Percentiles rank a stretch among this genome's conserved stretches.
Conservation (phyloP, 768 basidiomycete genomes). For the Auricularia sp. region DNA sequence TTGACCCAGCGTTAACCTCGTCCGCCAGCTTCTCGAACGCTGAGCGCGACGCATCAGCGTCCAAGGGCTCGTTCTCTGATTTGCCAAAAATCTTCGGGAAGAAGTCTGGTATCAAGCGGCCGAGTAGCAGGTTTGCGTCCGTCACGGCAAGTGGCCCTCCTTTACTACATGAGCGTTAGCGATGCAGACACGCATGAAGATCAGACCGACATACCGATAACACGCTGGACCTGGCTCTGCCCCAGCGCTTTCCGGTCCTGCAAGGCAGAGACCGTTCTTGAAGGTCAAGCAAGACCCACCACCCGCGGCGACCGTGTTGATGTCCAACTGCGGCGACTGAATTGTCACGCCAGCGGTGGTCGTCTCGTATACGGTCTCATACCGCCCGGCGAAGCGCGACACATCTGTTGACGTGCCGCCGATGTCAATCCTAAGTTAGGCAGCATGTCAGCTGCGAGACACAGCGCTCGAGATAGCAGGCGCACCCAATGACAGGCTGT, state of each 20-base stretch:
- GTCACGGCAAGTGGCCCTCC: constrained; percentile 88
- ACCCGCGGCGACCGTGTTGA: constrained; percentile 93
- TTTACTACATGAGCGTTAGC: constrained; percentile 41
- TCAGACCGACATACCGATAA: constrained; percentile 46
- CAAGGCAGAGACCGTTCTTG: constrained; percentile 81
- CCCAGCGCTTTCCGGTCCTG: constrained; percentile 88
- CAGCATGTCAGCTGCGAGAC: constrained; percentile 3
- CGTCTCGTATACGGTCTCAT: constrained; percentile 90
- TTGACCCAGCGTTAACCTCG: constrained; percentile 53
- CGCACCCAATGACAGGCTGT: constrained; percentile 76
- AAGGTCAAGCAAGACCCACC: constrained; percentile 86
- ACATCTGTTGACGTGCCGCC: constrained; percentile 95
- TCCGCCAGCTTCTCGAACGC: constrained; percentile 60
- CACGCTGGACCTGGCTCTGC: constrained; percentile 91
- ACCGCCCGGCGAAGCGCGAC: constrained; percentile 82
- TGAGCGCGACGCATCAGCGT: constrained; percentile 54
- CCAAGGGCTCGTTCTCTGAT: constrained; percentile 75
- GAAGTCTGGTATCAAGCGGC: constrained; percentile 78
- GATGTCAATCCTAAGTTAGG: constrained; percentile 61
- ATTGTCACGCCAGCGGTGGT: constrained; percentile 92
- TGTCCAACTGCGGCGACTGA: constrained; percentile 87
- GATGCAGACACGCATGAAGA: background rate
- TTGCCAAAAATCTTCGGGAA: constrained; percentile 95
- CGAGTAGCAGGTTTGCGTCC: constrained; percentile 85
- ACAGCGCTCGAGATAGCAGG: constrained; percentile 9